Evolutionary conservation across 805 yeast species (phyloP).

Genomic region (Candida glaebosa): DNA sequence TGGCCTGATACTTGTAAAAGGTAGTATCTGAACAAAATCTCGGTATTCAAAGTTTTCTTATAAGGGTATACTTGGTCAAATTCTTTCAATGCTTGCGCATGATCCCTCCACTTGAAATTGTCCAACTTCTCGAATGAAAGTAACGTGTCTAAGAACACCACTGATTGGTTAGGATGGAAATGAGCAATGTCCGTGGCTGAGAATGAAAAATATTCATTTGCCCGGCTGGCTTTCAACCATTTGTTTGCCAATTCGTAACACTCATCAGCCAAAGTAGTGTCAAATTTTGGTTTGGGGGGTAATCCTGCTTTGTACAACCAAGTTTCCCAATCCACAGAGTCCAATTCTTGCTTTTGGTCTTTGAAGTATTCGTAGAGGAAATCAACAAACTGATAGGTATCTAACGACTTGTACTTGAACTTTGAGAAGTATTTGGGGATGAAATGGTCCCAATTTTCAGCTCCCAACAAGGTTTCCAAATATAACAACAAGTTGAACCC

Average conservation of each 20-base stretch:
- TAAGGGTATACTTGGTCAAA: conserved; percentile 41
- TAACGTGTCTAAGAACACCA: conserved; percentile 72
- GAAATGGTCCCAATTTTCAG: conserved; percentile 70
- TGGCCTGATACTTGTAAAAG: conserved; percentile 59
- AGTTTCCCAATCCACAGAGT: conserved; percentile 75
- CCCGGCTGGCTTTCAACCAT: conserved; percentile 51
- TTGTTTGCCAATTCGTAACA: conserved; percentile 61
- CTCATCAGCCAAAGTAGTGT: conserved; percentile 71
- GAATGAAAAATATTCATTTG: conserved; percentile 31
- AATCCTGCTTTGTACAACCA: conserved; percentile 84
- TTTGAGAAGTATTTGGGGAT: conserved; percentile 72
- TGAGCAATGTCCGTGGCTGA: conserved; percentile 45
- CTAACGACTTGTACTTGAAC: conserved; percentile 69
- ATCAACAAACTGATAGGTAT: conserved; percentile 77
- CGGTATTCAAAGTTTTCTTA: conserved; percentile 64
- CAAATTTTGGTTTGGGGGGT: conserved; percentile 84
- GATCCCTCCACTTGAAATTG: conserved; percentile 36
- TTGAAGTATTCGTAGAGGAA: conserved; percentile 64
- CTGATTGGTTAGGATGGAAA: conserved; percentile 73
- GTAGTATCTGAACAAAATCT: conserved; percentile 76
- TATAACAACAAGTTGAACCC: conserved; percentile 78
- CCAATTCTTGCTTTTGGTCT: conserved; percentile 49
- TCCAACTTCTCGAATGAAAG: conserved; percentile 44
- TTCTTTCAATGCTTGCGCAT: conserved; percentile 27
- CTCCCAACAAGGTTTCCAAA: conserved; percentile 69